phyloP scores from a whole-genome alignment of 345 rosid genomes.

The Euphorbia lathyris region DNA sequence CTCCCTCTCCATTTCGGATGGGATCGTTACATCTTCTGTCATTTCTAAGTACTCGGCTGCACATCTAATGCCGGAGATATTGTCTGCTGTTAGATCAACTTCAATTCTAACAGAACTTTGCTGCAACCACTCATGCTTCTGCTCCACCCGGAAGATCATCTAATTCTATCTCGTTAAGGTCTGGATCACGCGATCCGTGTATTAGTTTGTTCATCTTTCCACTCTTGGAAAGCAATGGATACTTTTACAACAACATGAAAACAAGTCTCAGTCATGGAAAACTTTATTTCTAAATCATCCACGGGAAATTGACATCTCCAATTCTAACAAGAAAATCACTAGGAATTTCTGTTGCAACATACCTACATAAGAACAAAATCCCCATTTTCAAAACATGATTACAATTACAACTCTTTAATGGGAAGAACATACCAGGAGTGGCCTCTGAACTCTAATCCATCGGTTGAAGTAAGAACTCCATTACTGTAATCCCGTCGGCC shows the following conservation, averaged over 20 bases:
- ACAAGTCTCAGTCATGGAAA: too few relatives aligned
- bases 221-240: conserved; percentile 88
- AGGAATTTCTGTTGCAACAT: conserved; percentile 89
- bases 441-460: conserved; percentile 81
- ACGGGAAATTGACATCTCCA: conserved; percentile 69
- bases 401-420: too few relatives aligned
- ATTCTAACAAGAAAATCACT: conserved; percentile 78
- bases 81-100: conserved; percentile 86
- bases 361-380: conserved; percentile 37
- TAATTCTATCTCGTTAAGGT: conserved; percentile 47
- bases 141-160: conserved; percentile 91
- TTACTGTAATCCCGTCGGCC: conserved; percentile 70
- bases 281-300: conserved; percentile 13
- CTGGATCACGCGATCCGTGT: conserved; percentile 66
- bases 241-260: conserved; percentile 40
- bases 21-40: too few relatives aligned
- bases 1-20: too few relatives aligned
- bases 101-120: conserved; percentile 89
- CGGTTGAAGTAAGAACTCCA: conserved; percentile 63
- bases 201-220: conserved; percentile 85
- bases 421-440: conserved; percentile 69
- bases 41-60: conserved; percentile 96
- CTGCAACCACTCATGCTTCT: conserved; percentile 83
- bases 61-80: conserved; percentile 84
- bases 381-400: too few relatives aligned